Evolutionary conservation across 2,329 filamentous ascomycete genomes (phyloP).

Genomic region (Fusarium sp.): DNA sequence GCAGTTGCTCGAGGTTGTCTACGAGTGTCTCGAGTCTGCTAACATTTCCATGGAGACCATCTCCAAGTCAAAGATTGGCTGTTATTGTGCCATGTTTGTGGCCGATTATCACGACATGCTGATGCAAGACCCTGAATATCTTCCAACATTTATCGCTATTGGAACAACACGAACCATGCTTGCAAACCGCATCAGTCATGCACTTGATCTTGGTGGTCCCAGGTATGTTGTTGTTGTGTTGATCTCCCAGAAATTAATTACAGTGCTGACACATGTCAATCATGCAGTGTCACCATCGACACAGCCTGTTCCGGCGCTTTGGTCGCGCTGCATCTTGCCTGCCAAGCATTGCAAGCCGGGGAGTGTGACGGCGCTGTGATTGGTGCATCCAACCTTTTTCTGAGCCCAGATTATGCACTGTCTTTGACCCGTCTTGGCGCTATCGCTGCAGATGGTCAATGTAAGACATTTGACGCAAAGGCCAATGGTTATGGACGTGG

Average conservation of each 20-base stretch:
- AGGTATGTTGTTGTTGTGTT: conserved; percentile 28
- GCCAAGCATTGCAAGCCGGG: conserved; percentile 46
- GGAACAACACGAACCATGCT: conserved; percentile 43
- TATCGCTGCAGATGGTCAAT: conserved; percentile 49
- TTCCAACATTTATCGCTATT: conserved; percentile 42
- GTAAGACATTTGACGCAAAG: conserved; percentile 61
- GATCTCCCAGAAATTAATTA: background rate
- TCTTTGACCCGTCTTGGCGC: conserved; percentile 40
- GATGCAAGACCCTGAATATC: conserved; percentile 41
- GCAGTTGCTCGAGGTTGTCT: conserved; percentile 40
- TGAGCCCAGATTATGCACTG: conserved; percentile 42
- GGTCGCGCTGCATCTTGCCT: conserved; percentile 56
- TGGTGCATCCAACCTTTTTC: conserved; percentile 47
- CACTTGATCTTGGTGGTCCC: conserved; percentile 40
- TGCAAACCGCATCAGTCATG: conserved; percentile 42
- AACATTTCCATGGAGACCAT: conserved; percentile 40
- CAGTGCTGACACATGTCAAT: conserved; percentile 10
- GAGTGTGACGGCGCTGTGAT: conserved; percentile 50
- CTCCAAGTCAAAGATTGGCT: conserved; percentile 41
- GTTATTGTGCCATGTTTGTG: conserved; percentile 42
- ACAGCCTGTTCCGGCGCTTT: conserved; percentile 60
- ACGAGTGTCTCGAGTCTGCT: conserved; percentile 40
- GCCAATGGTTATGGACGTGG: conserved; percentile 67
- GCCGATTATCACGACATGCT: conserved; percentile 42
- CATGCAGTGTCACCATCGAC: conserved; percentile 56